phyloP scores from a whole-genome alignment of 805 yeast species.

The Danielozyma ontarioensis region DNA sequence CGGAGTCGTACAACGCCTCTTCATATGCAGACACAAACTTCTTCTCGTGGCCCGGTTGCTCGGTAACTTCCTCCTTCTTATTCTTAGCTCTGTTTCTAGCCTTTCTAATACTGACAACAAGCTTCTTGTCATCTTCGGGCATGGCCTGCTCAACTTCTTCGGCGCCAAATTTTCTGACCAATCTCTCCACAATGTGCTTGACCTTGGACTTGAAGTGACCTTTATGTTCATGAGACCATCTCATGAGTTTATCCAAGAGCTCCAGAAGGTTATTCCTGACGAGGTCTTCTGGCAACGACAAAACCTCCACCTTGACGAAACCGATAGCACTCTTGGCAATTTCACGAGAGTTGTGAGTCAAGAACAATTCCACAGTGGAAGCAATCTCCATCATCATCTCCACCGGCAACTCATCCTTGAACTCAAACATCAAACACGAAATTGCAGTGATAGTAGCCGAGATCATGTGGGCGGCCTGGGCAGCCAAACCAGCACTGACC shows the following conservation, averaged over 20 bases:
- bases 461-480: constrained; percentile 91
- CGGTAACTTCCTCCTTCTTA: constrained; percentile 48
- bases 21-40: constrained; percentile 84
- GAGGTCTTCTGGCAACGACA: constrained; percentile 74
- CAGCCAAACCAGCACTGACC: constrained; percentile 94
- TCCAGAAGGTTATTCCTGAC: constrained; percentile 62
- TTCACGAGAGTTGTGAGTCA: constrained; percentile 87
- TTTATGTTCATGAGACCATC: constrained; percentile 94
- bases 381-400: constrained; percentile 68
- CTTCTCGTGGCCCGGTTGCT: constrained; percentile 33
- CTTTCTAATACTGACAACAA: constrained; percentile 81
- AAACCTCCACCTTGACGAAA: constrained; percentile 82
- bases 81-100: constrained; percentile 79
- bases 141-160: constrained; percentile 76
- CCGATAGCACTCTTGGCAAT: constrained; percentile 94
- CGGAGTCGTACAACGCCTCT: constrained; percentile 78
- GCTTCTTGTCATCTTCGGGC: constrained; percentile 86
- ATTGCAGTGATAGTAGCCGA: constrained; percentile 89
- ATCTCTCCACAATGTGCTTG: constrained; percentile 86
- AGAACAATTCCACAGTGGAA: constrained; percentile 81
- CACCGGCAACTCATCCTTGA: constrained; percentile 56
- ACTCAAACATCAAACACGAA: constrained; percentile 83
- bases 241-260: constrained; percentile 67
- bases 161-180: constrained; percentile 85
- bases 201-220: constrained; percentile 92